A percentile compares a stretch with the other conserved stretches of the same genome.
phyloP scores from a whole-genome alignment of 2,329 filamentous ascomycete species.

The Dendrostoma leiphaemia region DNA sequence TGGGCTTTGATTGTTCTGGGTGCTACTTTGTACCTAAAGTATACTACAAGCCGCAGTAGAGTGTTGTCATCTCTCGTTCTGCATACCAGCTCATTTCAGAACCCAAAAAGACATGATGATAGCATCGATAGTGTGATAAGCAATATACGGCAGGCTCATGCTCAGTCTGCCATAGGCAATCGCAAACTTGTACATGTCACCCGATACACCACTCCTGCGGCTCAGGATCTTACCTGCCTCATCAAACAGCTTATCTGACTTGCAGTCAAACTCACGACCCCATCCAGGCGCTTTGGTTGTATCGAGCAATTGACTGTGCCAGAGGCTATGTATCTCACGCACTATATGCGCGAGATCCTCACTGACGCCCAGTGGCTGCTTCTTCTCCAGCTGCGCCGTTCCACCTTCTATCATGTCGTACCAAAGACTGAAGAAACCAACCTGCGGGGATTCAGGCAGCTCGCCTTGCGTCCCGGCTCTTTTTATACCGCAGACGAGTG shows the following conservation, averaged over 20 bases:
- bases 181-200: slow-evolving; percentile 2
- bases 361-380: slow-evolving; percentile 2
- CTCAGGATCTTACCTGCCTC: neutral
- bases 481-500: neutral
- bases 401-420: slow-evolving; percentile 11
- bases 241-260: slow-evolving; percentile 1
- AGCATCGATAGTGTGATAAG: slow-evolving; percentile 8
- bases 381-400: slow-evolving; percentile 1
- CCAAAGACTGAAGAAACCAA: slow-evolving; percentile 1
- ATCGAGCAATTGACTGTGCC: slow-evolving; percentile 7
- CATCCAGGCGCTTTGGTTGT: slow-evolving; percentile 1
- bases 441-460: neutral
- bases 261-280: slow-evolving; percentile 1
- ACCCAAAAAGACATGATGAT: slow-evolving; percentile 7
- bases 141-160: slow-evolving; percentile 7
- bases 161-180: slow-evolving; percentile 8
- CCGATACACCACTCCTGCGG: neutral
- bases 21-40: too few species aligned
- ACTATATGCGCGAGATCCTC: slow-evolving; percentile 1
- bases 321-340: slow-evolving; percentile 1
- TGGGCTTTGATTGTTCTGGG: too few species aligned
- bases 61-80: too few species aligned
- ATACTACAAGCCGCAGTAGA: too few species aligned
- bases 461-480: neutral
- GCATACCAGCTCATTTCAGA: too few species aligned